These are phyloP conservation scores for Boletus tylopilopsis DNA, from an alignment of 768 basidiomycete species.

Conservation along the genomic window DNA sequence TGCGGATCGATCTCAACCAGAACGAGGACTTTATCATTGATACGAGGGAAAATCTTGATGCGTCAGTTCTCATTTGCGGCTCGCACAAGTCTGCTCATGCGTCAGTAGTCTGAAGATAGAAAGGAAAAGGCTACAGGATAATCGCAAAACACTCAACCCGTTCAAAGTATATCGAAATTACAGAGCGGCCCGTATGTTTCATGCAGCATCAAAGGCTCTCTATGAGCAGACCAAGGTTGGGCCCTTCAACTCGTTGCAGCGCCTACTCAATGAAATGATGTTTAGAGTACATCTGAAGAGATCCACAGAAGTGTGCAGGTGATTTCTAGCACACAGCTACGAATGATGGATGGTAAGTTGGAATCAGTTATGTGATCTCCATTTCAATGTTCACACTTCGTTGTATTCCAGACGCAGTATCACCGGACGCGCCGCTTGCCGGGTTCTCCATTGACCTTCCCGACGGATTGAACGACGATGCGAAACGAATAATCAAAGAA, in stretches of 20 bases:
- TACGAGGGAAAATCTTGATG: neutral
- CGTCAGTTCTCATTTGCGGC: neutral
- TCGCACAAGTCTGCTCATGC: neutral
- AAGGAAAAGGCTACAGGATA: neutral
- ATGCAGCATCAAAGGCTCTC: too few relatives aligned
- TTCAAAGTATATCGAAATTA: neutral
- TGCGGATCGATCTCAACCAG: slow-evolving; percentile 1
- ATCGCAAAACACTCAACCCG: slow-evolving; percentile 1
- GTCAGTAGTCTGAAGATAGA: neutral
- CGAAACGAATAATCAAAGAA: neutral
- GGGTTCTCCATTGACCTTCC: neutral
- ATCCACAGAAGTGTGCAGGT: neutral
- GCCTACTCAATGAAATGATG: neutral
- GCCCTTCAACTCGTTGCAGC: too few relatives aligned
- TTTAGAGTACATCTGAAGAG: neutral
- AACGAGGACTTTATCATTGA: neutral
- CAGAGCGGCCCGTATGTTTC: neutral
- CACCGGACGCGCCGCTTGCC: neutral
- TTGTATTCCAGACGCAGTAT: neutral
- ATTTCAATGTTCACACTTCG: neutral
- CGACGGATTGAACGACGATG: neutral
- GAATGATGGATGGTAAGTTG: neutral
- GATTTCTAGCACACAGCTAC: neutral
- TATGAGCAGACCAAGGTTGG: too few relatives aligned
- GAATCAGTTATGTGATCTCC: too few relatives aligned